Evolutionary conservation across 495 filamentous ascomycete species (phyloP), one percentile per base, ranked within the genome.

Genomic region (Apiosordaria backusii): DNA sequence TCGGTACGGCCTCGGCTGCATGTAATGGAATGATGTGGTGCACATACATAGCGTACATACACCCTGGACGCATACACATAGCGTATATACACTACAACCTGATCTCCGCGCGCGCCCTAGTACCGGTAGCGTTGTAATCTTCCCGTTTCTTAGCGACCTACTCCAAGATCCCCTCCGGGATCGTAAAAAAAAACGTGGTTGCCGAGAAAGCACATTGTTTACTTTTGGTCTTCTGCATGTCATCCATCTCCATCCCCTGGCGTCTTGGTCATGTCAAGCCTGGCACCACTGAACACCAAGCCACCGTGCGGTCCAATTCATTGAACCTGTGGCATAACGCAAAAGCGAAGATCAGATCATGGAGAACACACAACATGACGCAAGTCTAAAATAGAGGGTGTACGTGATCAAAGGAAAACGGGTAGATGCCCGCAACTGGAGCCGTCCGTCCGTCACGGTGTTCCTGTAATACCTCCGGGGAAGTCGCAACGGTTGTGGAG

Each of bases 401-500:
- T 0, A 35, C 5, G 10, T 10, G 29, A 35, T 35, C 29, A 35
- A 35, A 35, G 6, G 29, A 35, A 35, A 6, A 35, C 29, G n/a
- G n/a, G n/a, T 35, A 35, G 29, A 35, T 35, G 29, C 29, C 29
- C 29, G 29, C 29, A 35, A 35, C 5, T 10, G 53, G 13, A 1
- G 53, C 19, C 16, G 57, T 6, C 7, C 2, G 18, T 59, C 18
- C 22, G 25, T 59, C 57, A 21, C 16, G 35, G 16, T 59, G 6
- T 27, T 59, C 21, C 57, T 59, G 57, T 59, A 59, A 26, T 27
- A 59, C 26, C 35, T 59, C 57, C 57, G 57, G 57, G 57, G 57
- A 59, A 59, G 57, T 59, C 18, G 57, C 26, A 59, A 25, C 24
- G 57, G 16, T 25, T 59, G 57, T 59, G 57, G 57, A 26, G 57